Evolutionary conservation across 768 basidiomycete genomes (phyloP).

Genomic region (Lentinula guzmanii): DNA sequence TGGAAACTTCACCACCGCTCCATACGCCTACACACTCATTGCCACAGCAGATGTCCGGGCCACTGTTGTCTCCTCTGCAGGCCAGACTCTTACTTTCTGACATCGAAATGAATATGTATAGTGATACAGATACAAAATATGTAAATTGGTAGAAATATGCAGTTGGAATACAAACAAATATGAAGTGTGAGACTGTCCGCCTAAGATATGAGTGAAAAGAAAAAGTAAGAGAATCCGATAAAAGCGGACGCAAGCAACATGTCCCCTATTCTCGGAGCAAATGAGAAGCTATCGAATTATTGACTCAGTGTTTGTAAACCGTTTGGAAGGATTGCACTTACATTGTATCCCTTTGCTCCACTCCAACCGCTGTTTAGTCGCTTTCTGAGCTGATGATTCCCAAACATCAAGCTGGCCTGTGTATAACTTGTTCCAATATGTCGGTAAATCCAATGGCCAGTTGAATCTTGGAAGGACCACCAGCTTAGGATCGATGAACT

Average conservation of each 20-base stretch:
- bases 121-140: not conserved
- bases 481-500: slow-evolving; percentile 17
- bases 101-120: no score
- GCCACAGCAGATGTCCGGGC: slow-evolving; percentile 19
- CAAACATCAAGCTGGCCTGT: slow-evolving; percentile 22
- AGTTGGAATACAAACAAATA: no score
- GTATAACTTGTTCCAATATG: slow-evolving; percentile 21
- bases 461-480: slow-evolving; percentile 20
- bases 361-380: not conserved
- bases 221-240: no score
- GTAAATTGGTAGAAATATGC: not conserved
- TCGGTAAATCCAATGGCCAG: slow-evolving; percentile 11
- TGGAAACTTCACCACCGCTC: slow-evolving; percentile 27
- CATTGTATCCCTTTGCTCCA: not conserved
- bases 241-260: no score
- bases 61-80: slow-evolving; percentile 22
- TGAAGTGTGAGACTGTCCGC: no score
- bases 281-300: not conserved
- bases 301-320: not conserved
- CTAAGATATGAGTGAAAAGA: no score
- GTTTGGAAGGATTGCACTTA: not conserved
- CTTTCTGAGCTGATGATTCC: slow-evolving; percentile 15
- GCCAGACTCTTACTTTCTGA: slow-evolving; percentile 25
- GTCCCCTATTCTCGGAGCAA: no score
- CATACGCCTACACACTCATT: slow-evolving; percentile 27